Base-by-base conservation (phyloP, 2,329 filamentous ascomycete species). In the Penicillium concentricum region DNA sequence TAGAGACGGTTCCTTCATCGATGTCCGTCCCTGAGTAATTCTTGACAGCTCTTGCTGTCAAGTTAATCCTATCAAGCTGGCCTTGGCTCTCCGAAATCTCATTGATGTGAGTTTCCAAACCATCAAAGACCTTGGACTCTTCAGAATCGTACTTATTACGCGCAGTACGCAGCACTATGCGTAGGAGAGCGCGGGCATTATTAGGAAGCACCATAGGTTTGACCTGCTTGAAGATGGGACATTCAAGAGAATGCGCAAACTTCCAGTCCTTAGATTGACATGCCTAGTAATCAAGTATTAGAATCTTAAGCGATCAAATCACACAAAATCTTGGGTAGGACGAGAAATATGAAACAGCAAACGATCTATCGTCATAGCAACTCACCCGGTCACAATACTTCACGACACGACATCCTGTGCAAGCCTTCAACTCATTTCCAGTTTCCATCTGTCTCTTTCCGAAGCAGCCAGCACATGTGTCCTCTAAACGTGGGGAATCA, bases 211-310 rank as follows among this genome's bases (percentile, higher is more conserved):
- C 64, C 5, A 71, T 72, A 1, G 78, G 80, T 22, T 73, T 68
- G 5, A 83, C 68, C 9, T 70, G 69, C 42, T 75, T 74, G 51
- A 82, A 81, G 7, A 82, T 76, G 28, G 79, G 76, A 65, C 85
- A 88, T 70, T 87, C 84, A 56, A 81, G 71, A 53, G 84, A 85
- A 72, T 88, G 85, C 10, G 77, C 76, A 18, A 78, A 74, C 50
- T 79, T 81, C 85, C 85, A 88, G 26, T 84, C 80, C 63, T 79
- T 76, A 42, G 76, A 72, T 73, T 88, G 85, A 67, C 85, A 88
- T 28, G 66, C 72, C 82, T 87, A 30, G n/a, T 52, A 47, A 42
- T 26, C 18, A 44, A 2, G 16, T 4, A 24, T 60, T 51, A 60
- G 48, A 22, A 48, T 3, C 22, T 22, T 4, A 26, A 26, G 6